Percentiles rank a stretch among this genome's conserved stretches.
phyloP scores from a whole-genome alignment of 371 early-diverging fungal species.

The Mortierella sp. region DNA sequence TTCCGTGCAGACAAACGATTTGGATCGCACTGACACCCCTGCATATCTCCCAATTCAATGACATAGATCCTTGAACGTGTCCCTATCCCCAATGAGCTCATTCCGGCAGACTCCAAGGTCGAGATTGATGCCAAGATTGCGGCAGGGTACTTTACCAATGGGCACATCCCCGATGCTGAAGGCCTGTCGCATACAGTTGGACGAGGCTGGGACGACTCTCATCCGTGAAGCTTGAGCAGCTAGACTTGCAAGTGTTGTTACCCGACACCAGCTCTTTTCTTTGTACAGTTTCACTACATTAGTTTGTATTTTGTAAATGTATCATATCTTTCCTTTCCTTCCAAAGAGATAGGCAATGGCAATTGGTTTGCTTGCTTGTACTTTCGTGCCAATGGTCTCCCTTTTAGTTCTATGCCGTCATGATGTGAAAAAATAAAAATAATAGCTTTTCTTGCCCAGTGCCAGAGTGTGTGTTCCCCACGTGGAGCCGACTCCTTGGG shows the following conservation, averaged over 20 bases:
- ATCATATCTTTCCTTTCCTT: neutral
- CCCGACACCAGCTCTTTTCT: no score
- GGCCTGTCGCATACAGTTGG: conserved; percentile 80
- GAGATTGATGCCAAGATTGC: conserved; percentile 98
- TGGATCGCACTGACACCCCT: neutral
- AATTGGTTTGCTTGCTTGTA: neutral
- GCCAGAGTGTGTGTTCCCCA: neutral
- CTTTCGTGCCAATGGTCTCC: neutral
- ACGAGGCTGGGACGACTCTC: conserved; percentile 82
- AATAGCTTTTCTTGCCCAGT: neutral
- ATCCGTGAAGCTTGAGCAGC: neutral
- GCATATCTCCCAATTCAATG: neutral
- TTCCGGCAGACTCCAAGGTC: conserved; percentile 95
- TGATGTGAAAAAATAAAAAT: neutral
- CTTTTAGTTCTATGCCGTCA: neutral
- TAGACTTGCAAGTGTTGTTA: no score
- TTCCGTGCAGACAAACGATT: no score
- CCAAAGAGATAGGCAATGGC: neutral
- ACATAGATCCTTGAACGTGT: conserved; percentile 92
- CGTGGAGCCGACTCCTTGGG: neutral
- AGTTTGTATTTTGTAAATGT: neutral
- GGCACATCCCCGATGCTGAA: conserved; percentile 67
- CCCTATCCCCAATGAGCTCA: conserved; percentile 90
- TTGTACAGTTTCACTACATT: neutral
- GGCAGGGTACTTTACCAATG: conserved; percentile 91